Evolutionary conservation across 2,329 filamentous ascomycete genomes (phyloP).

Genomic region (Amphichorda felina): DNA sequence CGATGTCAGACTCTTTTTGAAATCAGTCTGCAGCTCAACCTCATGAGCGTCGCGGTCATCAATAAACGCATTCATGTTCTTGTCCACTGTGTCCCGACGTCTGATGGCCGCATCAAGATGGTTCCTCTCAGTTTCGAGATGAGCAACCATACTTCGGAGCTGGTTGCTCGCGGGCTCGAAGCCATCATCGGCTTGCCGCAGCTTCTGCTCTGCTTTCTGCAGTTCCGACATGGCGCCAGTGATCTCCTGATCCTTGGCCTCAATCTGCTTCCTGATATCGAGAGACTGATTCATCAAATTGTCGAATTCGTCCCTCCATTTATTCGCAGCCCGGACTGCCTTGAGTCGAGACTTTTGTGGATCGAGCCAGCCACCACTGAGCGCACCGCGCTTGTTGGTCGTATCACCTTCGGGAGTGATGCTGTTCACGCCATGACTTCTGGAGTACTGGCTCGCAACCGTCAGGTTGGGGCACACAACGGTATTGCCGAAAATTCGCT

Average conservation of each 20-base stretch:
- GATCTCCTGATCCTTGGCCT: conserved; percentile 77
- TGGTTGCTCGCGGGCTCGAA: conserved; percentile 73
- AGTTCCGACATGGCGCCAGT: conserved; percentile 75
- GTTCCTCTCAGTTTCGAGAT: conserved; percentile 61
- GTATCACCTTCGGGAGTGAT: conserved; percentile 94
- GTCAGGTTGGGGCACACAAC: conserved; percentile 87
- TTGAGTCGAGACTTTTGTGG: conserved; percentile 76
- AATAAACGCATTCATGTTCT: conserved; percentile 62
- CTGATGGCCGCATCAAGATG: conserved; percentile 59
- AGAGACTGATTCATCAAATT: conserved; percentile 48
- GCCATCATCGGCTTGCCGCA: conserved; percentile 67
- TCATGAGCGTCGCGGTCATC: conserved; percentile 69
- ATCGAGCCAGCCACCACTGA: conserved; percentile 92
- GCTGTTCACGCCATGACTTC: conserved; percentile 81
- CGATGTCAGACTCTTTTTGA: conserved; percentile 77
- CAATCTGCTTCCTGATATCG: conserved; percentile 58
- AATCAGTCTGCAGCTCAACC: conserved; percentile 71
- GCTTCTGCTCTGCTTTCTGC: conserved; percentile 70
- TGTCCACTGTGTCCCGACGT: conserved; percentile 57
- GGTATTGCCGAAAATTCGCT: conserved; percentile 90
- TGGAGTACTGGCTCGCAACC: conserved; percentile 80
- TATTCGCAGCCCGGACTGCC: conserved; percentile 63
- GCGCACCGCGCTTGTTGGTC: conserved; percentile 86
- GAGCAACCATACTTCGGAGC: conserved; percentile 59
- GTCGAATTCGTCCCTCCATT: conserved; percentile 66